Percentiles rank a stretch among this genome's conserved stretches.
Evolutionary conservation across 305 asterid species (phyloP).

Genomic region (Fraxinus dipetala): DNA sequence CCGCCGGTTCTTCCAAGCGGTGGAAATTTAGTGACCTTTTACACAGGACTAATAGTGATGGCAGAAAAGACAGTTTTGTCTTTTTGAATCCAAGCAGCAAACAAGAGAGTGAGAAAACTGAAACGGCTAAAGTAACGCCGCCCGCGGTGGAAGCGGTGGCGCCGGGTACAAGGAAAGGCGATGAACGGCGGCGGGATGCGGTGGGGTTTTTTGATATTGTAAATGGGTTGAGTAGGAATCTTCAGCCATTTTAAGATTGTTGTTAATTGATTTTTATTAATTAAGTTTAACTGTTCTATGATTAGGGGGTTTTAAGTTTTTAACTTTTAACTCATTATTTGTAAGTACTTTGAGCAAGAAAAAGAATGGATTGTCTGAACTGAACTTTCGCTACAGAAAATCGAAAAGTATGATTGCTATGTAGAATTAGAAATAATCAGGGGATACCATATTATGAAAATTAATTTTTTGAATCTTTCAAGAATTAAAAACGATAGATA

Average conservation of each 20-base stretch:
- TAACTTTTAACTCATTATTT: background rate
- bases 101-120: background rate
- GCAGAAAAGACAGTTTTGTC: conserved; percentile 14
- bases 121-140: background rate
- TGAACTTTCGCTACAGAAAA: background rate
- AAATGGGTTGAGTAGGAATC: background rate
- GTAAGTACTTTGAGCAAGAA: background rate
- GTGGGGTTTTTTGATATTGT: background rate
- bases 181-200: background rate
- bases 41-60: conserved; percentile 19
- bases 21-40: conserved; percentile 25
- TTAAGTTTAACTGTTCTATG: background rate
- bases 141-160: background rate
- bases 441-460: too few relatives aligned
- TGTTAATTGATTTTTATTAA: background rate
- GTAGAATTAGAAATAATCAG: background rate
- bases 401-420: background rate
- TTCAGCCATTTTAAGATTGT: background rate
- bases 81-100: background rate
- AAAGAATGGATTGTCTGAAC: background rate
- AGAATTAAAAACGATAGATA: too few relatives aligned
- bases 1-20: conserved; percentile 18
- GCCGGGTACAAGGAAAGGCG: background rate
- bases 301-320: background rate
- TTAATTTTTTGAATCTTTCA: too few relatives aligned